These are phyloP conservation scores for Lachnellula arida DNA, from an alignment of 2,329 filamentous ascomycete genomes.

Conservation along the genomic window DNA sequence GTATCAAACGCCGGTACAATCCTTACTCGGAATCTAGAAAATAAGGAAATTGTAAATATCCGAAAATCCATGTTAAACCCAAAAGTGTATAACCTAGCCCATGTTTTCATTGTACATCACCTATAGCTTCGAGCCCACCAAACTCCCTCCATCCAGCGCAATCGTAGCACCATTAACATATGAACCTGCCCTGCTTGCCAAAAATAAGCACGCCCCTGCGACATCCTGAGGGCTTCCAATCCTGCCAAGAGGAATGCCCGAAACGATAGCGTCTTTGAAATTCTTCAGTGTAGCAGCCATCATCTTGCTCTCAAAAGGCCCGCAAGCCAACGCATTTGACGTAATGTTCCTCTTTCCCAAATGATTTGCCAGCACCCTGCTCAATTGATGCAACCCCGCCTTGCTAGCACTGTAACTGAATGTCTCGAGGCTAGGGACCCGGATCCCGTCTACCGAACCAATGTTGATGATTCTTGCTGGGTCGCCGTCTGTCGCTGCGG, in stretches of 20 bases:
- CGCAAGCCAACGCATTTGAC: slow-evolving; percentile 65
- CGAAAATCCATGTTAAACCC: neutral
- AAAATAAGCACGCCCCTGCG: slow-evolving; percentile 65
- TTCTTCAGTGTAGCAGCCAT: slow-evolving; percentile 66
- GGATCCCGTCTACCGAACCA: slow-evolving; percentile 58
- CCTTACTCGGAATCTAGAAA: neutral
- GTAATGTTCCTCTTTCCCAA: slow-evolving; percentile 57
- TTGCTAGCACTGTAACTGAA: slow-evolving; percentile 59
- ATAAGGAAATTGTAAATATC: neutral
- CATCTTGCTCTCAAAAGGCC: slow-evolving; percentile 67
- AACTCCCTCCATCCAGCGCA: slow-evolving; percentile 54
- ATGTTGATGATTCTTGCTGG: slow-evolving; percentile 61
- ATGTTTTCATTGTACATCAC: neutral
- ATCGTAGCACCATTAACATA: slow-evolving; percentile 64
- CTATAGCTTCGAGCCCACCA: slow-evolving; percentile 44
- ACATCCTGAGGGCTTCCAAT: slow-evolving; percentile 66
- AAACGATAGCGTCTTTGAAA: slow-evolving; percentile 49
- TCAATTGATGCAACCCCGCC: slow-evolving; percentile 60
- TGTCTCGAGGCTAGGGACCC: slow-evolving; percentile 54
- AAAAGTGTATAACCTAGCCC: neutral
- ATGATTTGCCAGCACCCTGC: slow-evolving; percentile 58
- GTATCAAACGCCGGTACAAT: neutral
- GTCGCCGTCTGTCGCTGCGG: slow-evolving; percentile 37
- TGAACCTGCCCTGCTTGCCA: slow-evolving; percentile 61
- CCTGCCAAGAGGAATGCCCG: slow-evolving; percentile 58